phyloP scores from a whole-genome alignment of 345 rosid species.

The Salix viminalis region DNA sequence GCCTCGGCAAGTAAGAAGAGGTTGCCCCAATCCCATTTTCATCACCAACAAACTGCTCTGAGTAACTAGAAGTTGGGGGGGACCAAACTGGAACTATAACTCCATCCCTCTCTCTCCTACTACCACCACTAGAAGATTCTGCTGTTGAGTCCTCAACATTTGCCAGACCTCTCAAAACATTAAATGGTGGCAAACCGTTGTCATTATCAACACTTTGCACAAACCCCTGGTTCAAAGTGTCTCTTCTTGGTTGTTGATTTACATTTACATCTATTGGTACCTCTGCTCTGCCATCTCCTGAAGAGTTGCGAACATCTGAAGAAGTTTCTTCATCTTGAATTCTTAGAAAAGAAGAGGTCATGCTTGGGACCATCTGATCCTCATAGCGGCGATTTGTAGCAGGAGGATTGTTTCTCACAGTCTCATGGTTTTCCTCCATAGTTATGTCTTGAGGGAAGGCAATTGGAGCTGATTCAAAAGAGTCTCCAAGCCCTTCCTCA shows the following conservation, averaged over 20 bases:
- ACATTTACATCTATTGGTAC: constrained; percentile 62
- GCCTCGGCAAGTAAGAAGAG: constrained; percentile 81
- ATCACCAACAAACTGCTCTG: constrained; percentile 71
- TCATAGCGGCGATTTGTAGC: constrained; percentile 48
- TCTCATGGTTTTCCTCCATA: constrained; percentile 64
- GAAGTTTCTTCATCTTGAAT: constrained; percentile 72
- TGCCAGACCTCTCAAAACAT: constrained; percentile 37
- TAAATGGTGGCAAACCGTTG: constrained; percentile 38
- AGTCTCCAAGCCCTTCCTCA: constrained; percentile 98
- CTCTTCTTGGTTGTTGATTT: constrained; percentile 52
- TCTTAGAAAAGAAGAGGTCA: constrained; percentile 70
- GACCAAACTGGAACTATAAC: constrained; percentile 95
- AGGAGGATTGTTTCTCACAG: constrained; percentile 45
- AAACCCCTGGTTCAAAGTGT: constrained; percentile 31
- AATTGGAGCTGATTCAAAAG: constrained; percentile 57
- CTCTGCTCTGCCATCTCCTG: constrained; percentile 72
- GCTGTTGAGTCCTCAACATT: constrained; percentile 81
- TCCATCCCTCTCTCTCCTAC: constrained; percentile 80
- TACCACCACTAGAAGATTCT: constrained; percentile 73
- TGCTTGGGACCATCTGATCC: constrained; percentile 99
- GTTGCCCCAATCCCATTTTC: constrained; percentile 69
- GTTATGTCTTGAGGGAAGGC: constrained; percentile 71
- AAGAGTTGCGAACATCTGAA: constrained; percentile 42
- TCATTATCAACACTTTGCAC: constrained; percentile 29
- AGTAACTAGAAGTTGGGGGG: constrained; percentile 58